phyloP scores from a whole-genome alignment of 2,329 filamentous ascomycete species.

The Dactylellina drechsleri region DNA sequence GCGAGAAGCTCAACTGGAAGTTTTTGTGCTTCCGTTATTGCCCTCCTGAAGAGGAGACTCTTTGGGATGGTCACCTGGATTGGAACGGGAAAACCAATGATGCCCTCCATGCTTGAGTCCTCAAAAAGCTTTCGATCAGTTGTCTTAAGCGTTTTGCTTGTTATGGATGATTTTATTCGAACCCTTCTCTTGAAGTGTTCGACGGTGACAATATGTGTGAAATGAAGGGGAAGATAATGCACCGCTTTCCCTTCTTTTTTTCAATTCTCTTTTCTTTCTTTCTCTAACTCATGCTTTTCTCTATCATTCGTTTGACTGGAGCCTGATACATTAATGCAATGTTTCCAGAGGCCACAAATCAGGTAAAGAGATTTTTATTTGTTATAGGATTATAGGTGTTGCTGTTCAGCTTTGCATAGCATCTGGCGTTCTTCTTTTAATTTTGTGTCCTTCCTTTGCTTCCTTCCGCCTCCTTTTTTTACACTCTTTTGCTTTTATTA shows the following conservation, averaged over 20 bases:
- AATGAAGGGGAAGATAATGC: not conserved
- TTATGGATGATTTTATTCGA: not conserved
- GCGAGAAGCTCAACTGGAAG: constrained; percentile 85
- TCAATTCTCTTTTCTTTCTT: not conserved
- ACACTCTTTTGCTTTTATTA: not conserved
- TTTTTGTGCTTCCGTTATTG: constrained; percentile 82
- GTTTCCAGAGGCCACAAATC: too few species aligned
- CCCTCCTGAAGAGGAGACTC: constrained; percentile 61
- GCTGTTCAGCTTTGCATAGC: constrained; percentile 9
- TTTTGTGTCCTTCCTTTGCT: constrained; percentile 7
- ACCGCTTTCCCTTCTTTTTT: not conserved
- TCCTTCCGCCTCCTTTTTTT: not conserved
- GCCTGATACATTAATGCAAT: too few species aligned
- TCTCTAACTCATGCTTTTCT: too few species aligned
- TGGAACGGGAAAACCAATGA: constrained; percentile 38
- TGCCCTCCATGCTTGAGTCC: constrained; percentile 33
- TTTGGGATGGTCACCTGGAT: constrained; percentile 32
- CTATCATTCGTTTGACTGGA: not conserved
- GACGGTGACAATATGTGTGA: not conserved
- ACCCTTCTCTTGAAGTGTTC: not conserved
- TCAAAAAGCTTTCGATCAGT: not conserved
- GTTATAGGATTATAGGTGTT: not conserved
- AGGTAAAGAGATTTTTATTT: not conserved
- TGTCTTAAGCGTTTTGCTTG: constrained; percentile 12
- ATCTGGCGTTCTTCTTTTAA: constrained; percentile 19